These are phyloP conservation scores for Rhynchosporium secalis DNA, from an alignment of 2,329 filamentous ascomycete genomes.

Conservation along the genomic window DNA sequence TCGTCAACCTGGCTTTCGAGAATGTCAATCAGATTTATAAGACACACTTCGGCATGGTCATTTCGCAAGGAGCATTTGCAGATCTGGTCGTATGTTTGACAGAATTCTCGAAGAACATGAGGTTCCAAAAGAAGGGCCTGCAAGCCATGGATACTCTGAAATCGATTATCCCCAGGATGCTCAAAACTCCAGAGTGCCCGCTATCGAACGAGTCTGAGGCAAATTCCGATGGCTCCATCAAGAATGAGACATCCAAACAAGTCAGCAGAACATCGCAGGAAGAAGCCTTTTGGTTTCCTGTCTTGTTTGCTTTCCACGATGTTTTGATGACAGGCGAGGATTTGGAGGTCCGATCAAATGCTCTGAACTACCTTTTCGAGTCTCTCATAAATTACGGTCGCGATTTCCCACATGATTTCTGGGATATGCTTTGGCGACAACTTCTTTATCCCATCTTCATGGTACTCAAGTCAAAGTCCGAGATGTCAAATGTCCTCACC, in stretches of 20 bases:
- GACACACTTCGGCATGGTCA: constrained; percentile 91
- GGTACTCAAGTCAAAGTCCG: constrained; percentile 91
- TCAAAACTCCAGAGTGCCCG: constrained; percentile 92
- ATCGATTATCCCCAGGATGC: constrained; percentile 90
- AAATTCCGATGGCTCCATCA: constrained; percentile 41
- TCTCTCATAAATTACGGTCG: constrained; percentile 86
- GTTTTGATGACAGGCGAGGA: constrained; percentile 99
- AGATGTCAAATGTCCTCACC: constrained; percentile 92
- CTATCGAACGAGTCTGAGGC: constrained; percentile 64
- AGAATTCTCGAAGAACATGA: constrained; percentile 97
- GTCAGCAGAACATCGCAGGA: constrained; percentile 84
- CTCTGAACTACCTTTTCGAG: constrained; percentile 95
- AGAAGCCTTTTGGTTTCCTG: constrained; percentile 98
- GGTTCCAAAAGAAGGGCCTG: constrained; percentile 97
- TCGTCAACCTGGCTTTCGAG: constrained; percentile 95
- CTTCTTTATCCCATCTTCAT: constrained; percentile 98
- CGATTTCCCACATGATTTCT: constrained; percentile 90
- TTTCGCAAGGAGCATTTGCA: constrained; percentile 94
- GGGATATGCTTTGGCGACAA: constrained; percentile 97
- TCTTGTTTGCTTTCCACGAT: constrained; percentile 97
- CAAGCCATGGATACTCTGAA: constrained; percentile 95
- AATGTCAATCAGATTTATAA: constrained; percentile 96
- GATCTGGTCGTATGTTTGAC: constrained; percentile 96
- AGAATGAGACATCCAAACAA: constrained; percentile 49
- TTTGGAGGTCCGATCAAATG: constrained; percentile 86